Evolutionary conservation across 2,329 filamentous ascomycete species (phyloP).

Genomic region (Fusarium lateritium): DNA sequence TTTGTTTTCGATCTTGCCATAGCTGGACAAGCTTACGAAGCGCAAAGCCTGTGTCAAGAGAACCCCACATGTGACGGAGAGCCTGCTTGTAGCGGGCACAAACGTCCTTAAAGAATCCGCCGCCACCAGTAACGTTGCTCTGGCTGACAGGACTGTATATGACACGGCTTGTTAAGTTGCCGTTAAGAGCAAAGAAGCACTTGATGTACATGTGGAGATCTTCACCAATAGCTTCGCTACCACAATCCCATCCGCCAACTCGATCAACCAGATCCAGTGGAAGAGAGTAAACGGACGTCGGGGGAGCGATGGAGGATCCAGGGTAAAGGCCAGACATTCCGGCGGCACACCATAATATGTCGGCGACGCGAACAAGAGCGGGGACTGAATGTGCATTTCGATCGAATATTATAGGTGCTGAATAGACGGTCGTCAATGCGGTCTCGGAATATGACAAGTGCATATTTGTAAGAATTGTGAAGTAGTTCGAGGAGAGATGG

Average conservation of each 20-base stretch:
- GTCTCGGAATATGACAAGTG: conserved; percentile 73
- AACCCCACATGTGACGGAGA: conserved; percentile 82
- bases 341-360: conserved; percentile 79
- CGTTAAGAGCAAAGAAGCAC: conserved; percentile 82
- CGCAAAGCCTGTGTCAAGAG: conserved; percentile 77
- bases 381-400: conserved; percentile 79
- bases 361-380: conserved; percentile 77
- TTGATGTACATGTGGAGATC: conserved; percentile 85
- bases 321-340: conserved; percentile 78
- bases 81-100: conserved; percentile 79
- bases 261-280: conserved; percentile 76
- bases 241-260: conserved; percentile 81
- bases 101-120: conserved; percentile 69
- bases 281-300: conserved; percentile 81
- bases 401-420: conserved; percentile 81
- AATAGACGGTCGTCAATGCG: conserved; percentile 74
- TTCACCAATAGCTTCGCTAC: conserved; percentile 80
- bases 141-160: conserved; percentile 80
- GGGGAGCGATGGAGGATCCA: conserved; percentile 75
- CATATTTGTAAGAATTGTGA: conserved; percentile 74
- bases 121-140: conserved; percentile 77
- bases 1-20: conserved; percentile 71
- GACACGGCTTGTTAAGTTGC: conserved; percentile 74
- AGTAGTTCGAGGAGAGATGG: conserved; percentile 78
- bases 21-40: conserved; percentile 71